Percentiles rank a stretch among this genome's conserved stretches.
Conservation (phyloP, 768 basidiomycete species). For the Chiua virens region DNA sequence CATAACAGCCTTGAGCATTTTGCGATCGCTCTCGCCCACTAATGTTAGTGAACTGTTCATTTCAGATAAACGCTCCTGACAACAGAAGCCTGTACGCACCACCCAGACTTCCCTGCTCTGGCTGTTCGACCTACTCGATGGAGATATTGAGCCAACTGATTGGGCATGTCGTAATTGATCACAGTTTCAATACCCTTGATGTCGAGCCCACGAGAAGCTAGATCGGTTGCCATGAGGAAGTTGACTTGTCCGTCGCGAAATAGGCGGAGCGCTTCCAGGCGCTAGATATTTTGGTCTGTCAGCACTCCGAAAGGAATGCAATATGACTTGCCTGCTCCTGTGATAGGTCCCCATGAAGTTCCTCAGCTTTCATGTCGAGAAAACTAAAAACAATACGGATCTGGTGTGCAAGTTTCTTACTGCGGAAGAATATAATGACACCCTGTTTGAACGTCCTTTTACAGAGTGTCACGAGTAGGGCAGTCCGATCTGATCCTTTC, state of each 20-base stretch:
- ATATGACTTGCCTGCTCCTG: slow-evolving; percentile 82
- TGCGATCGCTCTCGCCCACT: slow-evolving; percentile 94
- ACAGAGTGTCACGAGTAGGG: slow-evolving; percentile 79
- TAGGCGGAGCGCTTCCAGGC: slow-evolving; percentile 78
- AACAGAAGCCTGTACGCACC: slow-evolving; percentile 48
- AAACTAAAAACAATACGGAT: slow-evolving; percentile 92
- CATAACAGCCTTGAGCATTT: slow-evolving; percentile 93
- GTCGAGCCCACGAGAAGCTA: slow-evolving; percentile 93
- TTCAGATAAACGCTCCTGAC: slow-evolving; percentile 6
- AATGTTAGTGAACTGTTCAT: slow-evolving; percentile 80
- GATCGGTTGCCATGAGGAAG: slow-evolving; percentile 93
- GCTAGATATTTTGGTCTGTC: slow-evolving; percentile 44
- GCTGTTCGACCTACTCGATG: slow-evolving; percentile 98
- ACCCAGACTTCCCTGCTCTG: slow-evolving; percentile 88
- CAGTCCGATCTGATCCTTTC: slow-evolving; percentile 74
- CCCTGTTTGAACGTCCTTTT: slow-evolving; percentile 81
- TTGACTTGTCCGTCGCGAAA: slow-evolving; percentile 90
- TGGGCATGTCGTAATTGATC: slow-evolving; percentile 99
- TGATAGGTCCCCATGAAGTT: slow-evolving; percentile 92
- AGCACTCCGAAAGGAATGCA: neutral
- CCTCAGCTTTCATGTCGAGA: slow-evolving; percentile 85
- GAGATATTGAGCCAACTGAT: slow-evolving; percentile 87
- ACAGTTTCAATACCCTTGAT: slow-evolving; percentile 98
- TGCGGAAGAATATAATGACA: slow-evolving; percentile 92
- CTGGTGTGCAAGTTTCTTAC: slow-evolving; percentile 97